Conservation (phyloP, 2,329 filamentous ascomycete species). For the Volutella citrinella region DNA sequence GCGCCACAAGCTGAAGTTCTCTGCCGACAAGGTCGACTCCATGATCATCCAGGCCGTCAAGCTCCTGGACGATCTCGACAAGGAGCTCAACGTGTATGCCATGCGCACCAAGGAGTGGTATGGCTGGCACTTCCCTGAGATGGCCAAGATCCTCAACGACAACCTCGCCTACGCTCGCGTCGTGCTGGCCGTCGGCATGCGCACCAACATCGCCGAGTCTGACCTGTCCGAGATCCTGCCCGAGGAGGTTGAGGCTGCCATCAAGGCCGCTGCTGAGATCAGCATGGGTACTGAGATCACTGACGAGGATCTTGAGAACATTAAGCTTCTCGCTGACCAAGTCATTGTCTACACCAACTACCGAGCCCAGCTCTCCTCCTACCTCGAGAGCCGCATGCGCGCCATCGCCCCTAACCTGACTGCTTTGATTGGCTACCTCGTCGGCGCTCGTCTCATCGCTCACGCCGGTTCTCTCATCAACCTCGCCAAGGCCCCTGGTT, state of each 20-base stretch:
- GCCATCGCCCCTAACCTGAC: conserved; percentile 96
- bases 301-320: conserved; percentile 88
- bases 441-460: conserved; percentile 91
- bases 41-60: conserved; percentile 99
- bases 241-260: conserved; percentile 86
- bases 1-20: conserved; percentile 98
- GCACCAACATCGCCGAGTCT: conserved; percentile 70
- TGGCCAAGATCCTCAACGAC: conserved; percentile 96
- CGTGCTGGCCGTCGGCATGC: conserved; percentile 85
- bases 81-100: conserved; percentile 97
- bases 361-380: conserved; percentile 80
- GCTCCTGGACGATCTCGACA: conserved; percentile 92
- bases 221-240: conserved; percentile 90
- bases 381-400: conserved; percentile 90
- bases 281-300: conserved; percentile 99
- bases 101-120: conserved; percentile 99
- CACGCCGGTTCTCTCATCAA: conserved; percentile 93
- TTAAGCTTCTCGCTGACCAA: conserved; percentile 86
- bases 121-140: conserved; percentile 98
- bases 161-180: conserved; percentile 91
- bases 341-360: conserved; percentile 91
- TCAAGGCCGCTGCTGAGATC: conserved; percentile 93
- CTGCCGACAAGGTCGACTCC: conserved; percentile 95
- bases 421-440: conserved; percentile 85
- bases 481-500: conserved; percentile 90